Percentiles rank a stretch among this genome's conserved stretches.
Evolutionary conservation across 306 rosid genomes (phyloP).

Genomic region (Begonia fuchsioides): DNA sequence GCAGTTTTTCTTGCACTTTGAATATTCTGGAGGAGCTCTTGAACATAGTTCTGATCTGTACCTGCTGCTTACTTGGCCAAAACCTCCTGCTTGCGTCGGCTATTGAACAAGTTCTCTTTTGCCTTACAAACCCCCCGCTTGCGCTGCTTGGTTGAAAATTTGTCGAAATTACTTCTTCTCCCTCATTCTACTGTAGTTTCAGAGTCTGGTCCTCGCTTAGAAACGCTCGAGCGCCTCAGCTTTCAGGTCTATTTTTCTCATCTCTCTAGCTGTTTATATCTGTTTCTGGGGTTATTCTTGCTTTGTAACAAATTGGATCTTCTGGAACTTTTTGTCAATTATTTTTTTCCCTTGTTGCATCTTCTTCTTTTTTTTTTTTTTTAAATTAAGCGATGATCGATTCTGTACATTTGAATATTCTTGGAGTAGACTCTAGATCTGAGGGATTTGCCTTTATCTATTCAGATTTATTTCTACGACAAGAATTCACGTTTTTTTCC

Average conservation of each 20-base stretch:
- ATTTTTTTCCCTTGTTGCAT: background rate
- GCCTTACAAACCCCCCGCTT: background rate
- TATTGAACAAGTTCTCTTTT: background rate
- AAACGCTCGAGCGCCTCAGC: background rate
- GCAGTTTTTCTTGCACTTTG: background rate
- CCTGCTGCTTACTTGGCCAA: constrained; percentile 12
- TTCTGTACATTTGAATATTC: background rate
- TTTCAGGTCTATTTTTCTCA: constrained; percentile 28
- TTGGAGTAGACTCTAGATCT: background rate
- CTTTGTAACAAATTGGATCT: constrained; percentile 10
- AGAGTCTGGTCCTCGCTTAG: constrained; percentile 45
- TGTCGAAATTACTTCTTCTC: constrained; percentile 29
- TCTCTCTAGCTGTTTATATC: constrained; percentile 3
- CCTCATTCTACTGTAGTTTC: constrained; percentile 16
- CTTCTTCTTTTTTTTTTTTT: too few species aligned
- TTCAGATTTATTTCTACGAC: background rate
- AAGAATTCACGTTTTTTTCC: background rate
- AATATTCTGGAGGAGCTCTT: background rate
- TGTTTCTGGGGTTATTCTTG: constrained; percentile 3
- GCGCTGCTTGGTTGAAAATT: constrained; percentile 15
- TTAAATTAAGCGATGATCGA: background rate
- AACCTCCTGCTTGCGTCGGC: constrained; percentile 11
- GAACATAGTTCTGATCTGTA: constrained; percentile 7
- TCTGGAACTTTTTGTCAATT: background rate
- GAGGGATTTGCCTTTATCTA: background rate